Evolutionary conservation across 331 rosid genomes (phyloP).

Genomic region (Ulmus americana): DNA sequence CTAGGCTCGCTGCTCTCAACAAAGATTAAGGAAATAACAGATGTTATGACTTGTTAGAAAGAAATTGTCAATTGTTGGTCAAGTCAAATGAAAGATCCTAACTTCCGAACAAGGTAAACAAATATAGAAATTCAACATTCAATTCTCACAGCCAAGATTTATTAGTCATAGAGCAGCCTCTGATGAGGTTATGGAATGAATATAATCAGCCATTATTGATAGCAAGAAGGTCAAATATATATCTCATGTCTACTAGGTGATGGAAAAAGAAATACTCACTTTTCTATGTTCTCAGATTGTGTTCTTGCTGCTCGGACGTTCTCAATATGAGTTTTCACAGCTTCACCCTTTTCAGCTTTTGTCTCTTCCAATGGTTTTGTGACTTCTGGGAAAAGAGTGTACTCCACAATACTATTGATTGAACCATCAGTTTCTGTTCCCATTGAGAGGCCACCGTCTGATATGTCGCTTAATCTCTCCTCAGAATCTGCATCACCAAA

Average conservation of each 20-base stretch:
- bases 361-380: conserved; percentile 46
- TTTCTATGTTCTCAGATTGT: conserved; percentile 44
- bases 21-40: conserved; percentile 17
- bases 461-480: conserved; percentile 94
- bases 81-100: not conserved
- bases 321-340: conserved; percentile 17
- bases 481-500: conserved; percentile 89
- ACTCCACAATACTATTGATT: conserved; percentile 81
- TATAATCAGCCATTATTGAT: not conserved
- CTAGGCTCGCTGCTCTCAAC: conserved; percentile 32
- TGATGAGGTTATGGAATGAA: not conserved
- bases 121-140: too few species aligned
- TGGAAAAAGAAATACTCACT: conserved; percentile 42
- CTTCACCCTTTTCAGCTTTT: conserved; percentile 5
- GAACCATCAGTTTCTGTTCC: conserved; percentile 99
- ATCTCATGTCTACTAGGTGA: not conserved
- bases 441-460: conserved; percentile 98
- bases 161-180: not conserved
- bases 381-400: conserved; percentile 80
- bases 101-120: not conserved
- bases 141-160: not conserved
- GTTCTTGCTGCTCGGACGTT: conserved; percentile 23
- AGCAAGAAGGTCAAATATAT: not conserved
- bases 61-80: not conserved
- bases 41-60: not conserved